Evolutionary conservation across 177 flowering plant species (phyloP), one percentile per base, ranked within the genome.

Genomic region (Vitis hybrid): DNA sequence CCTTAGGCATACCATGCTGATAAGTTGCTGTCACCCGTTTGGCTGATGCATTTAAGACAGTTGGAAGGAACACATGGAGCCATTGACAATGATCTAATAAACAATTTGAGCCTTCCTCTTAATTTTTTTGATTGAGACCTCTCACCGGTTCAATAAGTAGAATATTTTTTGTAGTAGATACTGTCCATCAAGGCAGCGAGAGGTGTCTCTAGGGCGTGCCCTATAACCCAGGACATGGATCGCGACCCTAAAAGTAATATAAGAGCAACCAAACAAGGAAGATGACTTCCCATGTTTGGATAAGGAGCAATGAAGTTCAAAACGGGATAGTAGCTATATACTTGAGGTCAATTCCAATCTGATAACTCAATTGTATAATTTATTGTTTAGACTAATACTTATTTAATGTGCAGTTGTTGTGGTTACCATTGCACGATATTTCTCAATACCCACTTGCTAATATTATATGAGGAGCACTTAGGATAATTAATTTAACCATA

Each of bases 41-140:
- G 76, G 67, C 67, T 68, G 67, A 56, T 61, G 71, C 64, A 61
- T 67, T 71, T 49, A 57, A 71, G 74, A 57, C 63, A 30, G 63
- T 30, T 30, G 73, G 55, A 61, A 55, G 49, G 21, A 70, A 64
- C 73, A 24, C 54, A 66, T 67, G 66, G 69, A 72, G 75, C 65
- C 75, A 66, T 8, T 21, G 63, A 73, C 58, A 72, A 56, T 55
- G 70, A 58, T 65, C 52, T 65, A 18, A 50, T 49, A 3, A 30
- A 53, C 61, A 56, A 64, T 57, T 24, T 11, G 41, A 65, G 21
- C 50, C 48, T 15, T 53, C 46, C 66, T 60, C 58, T 73, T 62
- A 41, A 63, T 15, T 35, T 10, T 50, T 11, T 30, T 35, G 73
- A 74, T 58, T 9, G 53, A 52, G 73, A 74, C 73, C 10, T 11